Base-by-base conservation (phyloP, 495 filamentous ascomycete species). In the Copromyces sp. region DNA sequence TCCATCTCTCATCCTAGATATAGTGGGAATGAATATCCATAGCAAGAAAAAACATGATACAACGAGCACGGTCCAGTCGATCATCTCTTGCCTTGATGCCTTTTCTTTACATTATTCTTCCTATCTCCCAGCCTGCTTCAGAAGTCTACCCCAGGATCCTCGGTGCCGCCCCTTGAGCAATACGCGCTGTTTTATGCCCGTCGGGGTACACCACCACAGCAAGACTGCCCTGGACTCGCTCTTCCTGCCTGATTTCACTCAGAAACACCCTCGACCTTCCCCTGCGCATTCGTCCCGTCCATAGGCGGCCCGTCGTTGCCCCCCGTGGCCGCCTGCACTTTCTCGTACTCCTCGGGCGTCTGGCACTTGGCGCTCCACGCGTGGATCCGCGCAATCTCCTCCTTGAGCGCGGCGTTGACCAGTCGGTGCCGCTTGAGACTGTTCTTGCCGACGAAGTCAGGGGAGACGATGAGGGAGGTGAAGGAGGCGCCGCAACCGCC, bases 311-410 rank as follows among this genome's bases (percentile, higher is more conserved):
- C 79, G 17, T 79, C 82, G 20, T 76, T 73, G 14, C 74, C 78
- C 39, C 73, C 71, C 6, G 78, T 77, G 0, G 75, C 73, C 59
- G 76, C 83, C 78, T 87, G 87, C 81, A 90, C 87, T 80, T 87
- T 90, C 84, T 91, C 89, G 90, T 92, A 98, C 84, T 99, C 93
- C 80, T 94, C 95, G 2, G 94, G 93, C 17, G 95, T 98, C 84
- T 91, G 93, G 82, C 96, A 98, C 83, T 94, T 97, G 35, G 95
- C 93, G 72, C 93, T 95, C 95, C 95, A 99, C n/a, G 95, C 95
- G 85, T 99, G 95, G 71, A 99, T 97, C 65, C 89, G 88, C 5
- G 93, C 92, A 81, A 99, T 95, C 84, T 99, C 95, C n/a, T 88
- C 87, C 84, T 95, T 95, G 78, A 99, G 82, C 8, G 89, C 90